Evolutionary conservation across 768 basidiomycete genomes (phyloP), one percentile per base, ranked within the genome.

Genomic region (Hericium alpestre): DNA sequence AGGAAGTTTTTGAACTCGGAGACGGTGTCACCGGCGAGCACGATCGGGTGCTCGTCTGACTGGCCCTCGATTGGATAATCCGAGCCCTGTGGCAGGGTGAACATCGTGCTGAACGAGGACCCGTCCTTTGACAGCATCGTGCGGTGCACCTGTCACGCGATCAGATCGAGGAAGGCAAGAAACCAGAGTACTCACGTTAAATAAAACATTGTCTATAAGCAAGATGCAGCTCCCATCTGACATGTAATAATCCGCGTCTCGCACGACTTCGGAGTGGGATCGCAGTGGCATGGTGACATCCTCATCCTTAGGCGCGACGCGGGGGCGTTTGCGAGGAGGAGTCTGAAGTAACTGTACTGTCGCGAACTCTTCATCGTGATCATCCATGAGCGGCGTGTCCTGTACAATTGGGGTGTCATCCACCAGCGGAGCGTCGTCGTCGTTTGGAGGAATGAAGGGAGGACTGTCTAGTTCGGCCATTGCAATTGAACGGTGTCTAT

Each of bases 1-100:
- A 90, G 75, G 63, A 90, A 86, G 65, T 84, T 77, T 51, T 78
- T 76, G 65, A 90, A 90, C 66, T 89, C 84, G 3, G 75, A 69
- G 9, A 78, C 74, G 0, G 78, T 80, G 59, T 89, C 84, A 0
- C 86, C 87, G 1, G 69, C 67, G 37, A 90, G 74, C 32, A 80
- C 59, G 38, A 90, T 78, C 1, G 88, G 87, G 57, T 80, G 78
- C 23, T 78, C 76, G 63, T 90, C 87, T 9, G 79, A 81, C 15
- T 64, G 67, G 3, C 88, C 88, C 63, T 90, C 86, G 1, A 64
- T 68, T 13, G 69, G 64, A 9, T 67, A 65, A 41, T 72, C 68
- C 9, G 32, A 32, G 2, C 80, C 83, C 65, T 82, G 79, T 3
- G 87, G 87, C 22, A 90, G 70, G 4, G 78, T 74, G 64, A 90